A percentile compares a stretch with the other conserved stretches of the same genome.
Evolutionary conservation across 2,329 filamentous ascomycete species (phyloP).

Genomic region (Ambrosiella beaveri): DNA sequence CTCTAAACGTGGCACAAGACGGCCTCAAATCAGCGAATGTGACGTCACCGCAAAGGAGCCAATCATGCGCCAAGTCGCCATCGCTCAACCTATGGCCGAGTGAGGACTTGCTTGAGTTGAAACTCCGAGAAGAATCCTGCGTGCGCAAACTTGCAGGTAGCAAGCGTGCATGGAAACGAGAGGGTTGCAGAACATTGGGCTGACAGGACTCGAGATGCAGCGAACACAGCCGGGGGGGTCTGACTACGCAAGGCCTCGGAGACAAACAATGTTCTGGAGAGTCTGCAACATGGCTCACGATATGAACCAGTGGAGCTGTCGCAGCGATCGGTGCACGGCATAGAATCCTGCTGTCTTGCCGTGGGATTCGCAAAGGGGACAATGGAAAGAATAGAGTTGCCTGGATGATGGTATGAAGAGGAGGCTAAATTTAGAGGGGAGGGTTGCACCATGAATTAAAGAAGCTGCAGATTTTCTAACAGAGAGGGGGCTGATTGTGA

Average conservation of each 20-base stretch:
- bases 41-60: not conserved
- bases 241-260: not conserved
- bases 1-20: not conserved
- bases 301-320: not conserved
- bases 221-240: not conserved
- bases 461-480: not conserved
- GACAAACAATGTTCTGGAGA: not conserved
- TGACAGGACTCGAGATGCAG: slow-evolving; percentile 1
- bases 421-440: not conserved
- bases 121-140: too few relatives aligned
- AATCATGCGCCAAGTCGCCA: not conserved
- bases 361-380: not conserved
- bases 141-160: not conserved
- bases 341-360: not conserved
- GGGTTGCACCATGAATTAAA: not conserved
- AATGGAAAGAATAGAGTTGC: not conserved
- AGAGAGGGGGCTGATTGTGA: not conserved
- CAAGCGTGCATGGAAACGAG: not conserved
- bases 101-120: too few relatives aligned
- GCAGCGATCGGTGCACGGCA: not conserved
- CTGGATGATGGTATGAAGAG: not conserved
- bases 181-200: not conserved
- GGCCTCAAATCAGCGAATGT: not conserved
- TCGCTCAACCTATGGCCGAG: not conserved
- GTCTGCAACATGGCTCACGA: not conserved